Evolutionary conservation across 1,139 yeast species (phyloP), one percentile per base, ranked within the genome.

Genomic region (Hansenula sp.): DNA sequence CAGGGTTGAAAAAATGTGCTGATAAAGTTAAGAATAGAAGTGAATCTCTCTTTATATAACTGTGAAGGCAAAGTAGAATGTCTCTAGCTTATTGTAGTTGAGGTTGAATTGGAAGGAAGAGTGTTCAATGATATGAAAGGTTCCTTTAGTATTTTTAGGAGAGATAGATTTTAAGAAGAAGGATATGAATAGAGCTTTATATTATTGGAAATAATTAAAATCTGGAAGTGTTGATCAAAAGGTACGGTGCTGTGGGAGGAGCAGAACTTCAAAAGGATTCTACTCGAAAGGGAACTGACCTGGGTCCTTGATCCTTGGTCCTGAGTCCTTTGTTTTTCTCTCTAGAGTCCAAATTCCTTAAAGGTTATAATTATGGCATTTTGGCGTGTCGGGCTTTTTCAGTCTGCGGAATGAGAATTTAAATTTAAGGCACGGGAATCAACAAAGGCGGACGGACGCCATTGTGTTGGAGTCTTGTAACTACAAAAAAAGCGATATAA

Each of bases 231-330:
- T 32, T 32, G 25, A 32, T 32, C 34, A 32, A 32, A 31, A 32
- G 34, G 34, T 32, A 32, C 34, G 34, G 25, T 21, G 25, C 34
- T 32, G 34, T 32, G 34, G 34, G 34, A 9, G 24, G 34, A 18
- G 25, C 25, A 21, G 25, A 21, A n/a, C n/a, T n/a, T n/a, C n/a
- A n/a, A n/a, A n/a, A 28, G 30, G 15, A 13, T 13, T 28, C 17
- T 31, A 17, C 16, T 15, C 19, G 16, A 17, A 31, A 31, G 16
- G 33, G 33, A 18, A 31, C n/a, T 31, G 13, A 15, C 19, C 33
- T 9, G 3, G 16, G 19, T 31, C 33, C 19, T 31, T 31, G 33
- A 3, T 15, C 19, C 25, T 21, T 5, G 9, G 8, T 21, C 25
- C 25, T 21, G 25, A 21, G 25, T 21, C 25, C 25, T 21, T 21